Evolutionary conservation across 129 eudicot genomes (phyloP), one percentile per base, ranked within the genome.

Genomic region (Flaveria sonorensis): DNA sequence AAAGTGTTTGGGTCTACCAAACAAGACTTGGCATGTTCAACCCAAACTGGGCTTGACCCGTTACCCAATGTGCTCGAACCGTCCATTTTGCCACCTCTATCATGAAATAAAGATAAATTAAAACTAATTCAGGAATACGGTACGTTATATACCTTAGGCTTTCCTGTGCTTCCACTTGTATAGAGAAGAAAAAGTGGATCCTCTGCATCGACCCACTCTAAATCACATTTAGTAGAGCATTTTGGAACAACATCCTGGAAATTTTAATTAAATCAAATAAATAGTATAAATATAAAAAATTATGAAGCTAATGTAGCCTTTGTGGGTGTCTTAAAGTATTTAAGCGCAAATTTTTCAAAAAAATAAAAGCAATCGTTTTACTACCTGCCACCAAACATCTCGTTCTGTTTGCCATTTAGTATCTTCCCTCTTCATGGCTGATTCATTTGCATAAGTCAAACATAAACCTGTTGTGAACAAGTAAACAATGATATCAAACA

Each of bases 331-430:
- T 68, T 68, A 60, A 43, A 39, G 26, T 69, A 61, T 20, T 3
- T 4, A 24, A 71, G 75, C 20, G 0, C 45, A n/a, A 0, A 16
- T 48, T 24, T 28, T 28, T 28, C 52, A n/a, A 39, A n/a, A n/a
- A n/a, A n/a, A n/a, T n/a, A n/a, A n/a, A 53, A 11, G 1, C 6
- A 13, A 42, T 40, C 68, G 46, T 40, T 74, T 55, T 23, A 82
- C 43, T 70, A 91, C 99, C 99, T 95, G 99, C 99, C 99, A 95
- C 99, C 99, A 95, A 52, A 80, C 70, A 86, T 95, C 99, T 82
- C 97, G 82, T 80, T 79, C 92, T 43, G 67, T 83, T 67, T 80
- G 85, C 99, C 99, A 95, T 71, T 85, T 84, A 32, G 97, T 95
- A 84, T 57, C 86, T 79, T 87, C 99, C 87, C 76, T 91, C 72